These are phyloP conservation scores for Lachnellula arida DNA, from an alignment of 2,329 filamentous ascomycete genomes.

Conservation along the genomic window DNA sequence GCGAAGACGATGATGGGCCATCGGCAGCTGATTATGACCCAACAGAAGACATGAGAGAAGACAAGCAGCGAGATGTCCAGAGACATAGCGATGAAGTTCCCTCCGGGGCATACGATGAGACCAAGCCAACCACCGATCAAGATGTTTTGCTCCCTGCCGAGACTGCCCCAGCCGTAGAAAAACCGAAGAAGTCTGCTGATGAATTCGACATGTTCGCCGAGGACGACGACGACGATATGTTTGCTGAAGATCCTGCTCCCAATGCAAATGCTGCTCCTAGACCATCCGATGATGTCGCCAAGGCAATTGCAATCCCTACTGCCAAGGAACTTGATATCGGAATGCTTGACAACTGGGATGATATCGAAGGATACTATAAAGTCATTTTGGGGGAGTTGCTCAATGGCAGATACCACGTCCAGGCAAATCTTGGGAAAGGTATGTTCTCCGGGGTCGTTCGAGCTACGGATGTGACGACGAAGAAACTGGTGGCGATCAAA, in stretches of 20 bases:
- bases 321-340: slow-evolving; percentile 61
- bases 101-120: slow-evolving; percentile 55
- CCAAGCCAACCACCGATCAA: slow-evolving; percentile 47
- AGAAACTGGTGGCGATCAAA: slow-evolving; percentile 86
- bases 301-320: slow-evolving; percentile 39
- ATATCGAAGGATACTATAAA: slow-evolving; percentile 94
- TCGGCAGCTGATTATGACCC: slow-evolving; percentile 95
- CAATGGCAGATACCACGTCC: slow-evolving; percentile 83
- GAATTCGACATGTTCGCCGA: slow-evolving; percentile 90
- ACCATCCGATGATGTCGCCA: slow-evolving; percentile 41
- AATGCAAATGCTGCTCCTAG: slow-evolving; percentile 33
- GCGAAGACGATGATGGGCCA: slow-evolving; percentile 61
- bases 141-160: slow-evolving; percentile 41
- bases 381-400: slow-evolving; percentile 88
- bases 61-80: slow-evolving; percentile 65
- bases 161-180: slow-evolving; percentile 32
- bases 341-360: slow-evolving; percentile 88
- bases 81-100: slow-evolving; percentile 54
- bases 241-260: slow-evolving; percentile 47
- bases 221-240: slow-evolving; percentile 64
- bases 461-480: slow-evolving; percentile 71
- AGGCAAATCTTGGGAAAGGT: slow-evolving; percentile 81
- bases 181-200: slow-evolving; percentile 47
- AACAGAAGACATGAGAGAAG: slow-evolving; percentile 81
- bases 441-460: slow-evolving; percentile 97